phyloP scores from a whole-genome alignment of 352 stramenopile species.

The Peronospora farinosa region DNA sequence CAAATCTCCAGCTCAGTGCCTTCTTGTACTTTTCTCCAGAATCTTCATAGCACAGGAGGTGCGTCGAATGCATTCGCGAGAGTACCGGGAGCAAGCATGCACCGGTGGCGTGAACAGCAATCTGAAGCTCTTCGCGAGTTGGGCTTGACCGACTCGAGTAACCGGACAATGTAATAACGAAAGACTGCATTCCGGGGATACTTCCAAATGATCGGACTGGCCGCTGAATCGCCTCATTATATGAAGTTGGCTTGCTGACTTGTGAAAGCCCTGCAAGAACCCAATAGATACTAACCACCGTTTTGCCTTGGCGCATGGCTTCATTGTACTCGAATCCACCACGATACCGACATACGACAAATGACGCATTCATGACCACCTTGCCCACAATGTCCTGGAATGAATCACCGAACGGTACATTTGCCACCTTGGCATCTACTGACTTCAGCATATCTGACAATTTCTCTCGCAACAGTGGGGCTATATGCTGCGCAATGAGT shows the following conservation, averaged over 20 bases:
- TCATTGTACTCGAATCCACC: conserved; percentile 79
- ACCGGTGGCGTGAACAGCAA: conserved; percentile 76
- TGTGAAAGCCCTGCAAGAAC: conserved; percentile 47
- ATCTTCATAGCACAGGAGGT: conserved; percentile 71
- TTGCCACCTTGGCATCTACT: conserved; percentile 73
- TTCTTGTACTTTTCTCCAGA: conserved; percentile 85
- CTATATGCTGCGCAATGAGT: conserved; percentile 71
- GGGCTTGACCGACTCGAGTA: conserved; percentile 72
- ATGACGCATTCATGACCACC: conserved; percentile 71
- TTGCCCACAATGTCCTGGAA: conserved; percentile 75
- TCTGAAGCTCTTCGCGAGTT: conserved; percentile 77
- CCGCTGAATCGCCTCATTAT: conserved; percentile 48
- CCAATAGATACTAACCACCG: conserved; percentile 77
- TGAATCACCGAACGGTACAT: conserved; percentile 59
- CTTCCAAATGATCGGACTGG: conserved; percentile 62
- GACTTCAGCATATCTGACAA: conserved; percentile 59
- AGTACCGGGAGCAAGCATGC: conserved; percentile 79
- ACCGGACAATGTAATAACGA: conserved; percentile 79
- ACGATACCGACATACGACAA: conserved; percentile 77
- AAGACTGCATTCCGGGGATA: conserved; percentile 68
- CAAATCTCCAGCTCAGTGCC: conserved; percentile 69
- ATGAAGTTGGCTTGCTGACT: conserved; percentile 28
- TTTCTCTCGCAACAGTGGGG: conserved; percentile 50
- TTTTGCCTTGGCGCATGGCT: conserved; percentile 60
- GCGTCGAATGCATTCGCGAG: conserved; percentile 74